A percentile compares a stretch with the other conserved stretches of the same genome.
phyloP scores from a whole-genome alignment of 345 rosid species.

The Euphorbia pulcherrima region DNA sequence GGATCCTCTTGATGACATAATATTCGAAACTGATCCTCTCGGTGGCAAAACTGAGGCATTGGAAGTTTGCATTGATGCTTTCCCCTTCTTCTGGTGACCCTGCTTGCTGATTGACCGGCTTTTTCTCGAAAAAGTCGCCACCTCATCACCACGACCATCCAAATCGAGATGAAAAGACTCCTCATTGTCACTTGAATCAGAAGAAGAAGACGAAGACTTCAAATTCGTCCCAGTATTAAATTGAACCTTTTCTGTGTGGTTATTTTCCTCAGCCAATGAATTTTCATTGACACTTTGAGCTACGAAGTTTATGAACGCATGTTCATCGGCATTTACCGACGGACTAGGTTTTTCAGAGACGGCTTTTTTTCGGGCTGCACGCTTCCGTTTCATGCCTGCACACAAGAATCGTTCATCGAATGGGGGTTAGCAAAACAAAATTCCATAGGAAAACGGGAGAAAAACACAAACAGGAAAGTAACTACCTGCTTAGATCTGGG shows the following conservation, averaged over 20 bases:
- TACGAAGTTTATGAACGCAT: conserved; percentile 19
- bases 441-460: not conserved
- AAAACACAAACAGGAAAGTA: not conserved
- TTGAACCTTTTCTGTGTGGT: not conserved
- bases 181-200: conserved; percentile 7
- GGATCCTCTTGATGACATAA: conserved; percentile 3
- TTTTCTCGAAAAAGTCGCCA: not conserved
- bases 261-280: not conserved
- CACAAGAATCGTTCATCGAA: not conserved
- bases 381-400: conserved; percentile 18
- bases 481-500: not conserved
- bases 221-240: not conserved
- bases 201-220: not conserved
- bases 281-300: conserved; percentile 18
- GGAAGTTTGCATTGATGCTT: not conserved
- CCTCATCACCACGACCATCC: not conserved
- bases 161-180: not conserved
- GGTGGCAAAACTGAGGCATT: not conserved
- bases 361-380: conserved; percentile 14
- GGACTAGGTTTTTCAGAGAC: not conserved
- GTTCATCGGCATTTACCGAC: conserved; percentile 1
- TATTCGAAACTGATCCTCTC: not conserved
- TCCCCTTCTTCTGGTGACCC: not conserved
- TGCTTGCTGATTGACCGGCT: not conserved
- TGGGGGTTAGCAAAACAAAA: not conserved